These are phyloP conservation scores for Blastocystis sp. DNA, from an alignment of 352 stramenopile species.

Conservation along the genomic window DNA sequence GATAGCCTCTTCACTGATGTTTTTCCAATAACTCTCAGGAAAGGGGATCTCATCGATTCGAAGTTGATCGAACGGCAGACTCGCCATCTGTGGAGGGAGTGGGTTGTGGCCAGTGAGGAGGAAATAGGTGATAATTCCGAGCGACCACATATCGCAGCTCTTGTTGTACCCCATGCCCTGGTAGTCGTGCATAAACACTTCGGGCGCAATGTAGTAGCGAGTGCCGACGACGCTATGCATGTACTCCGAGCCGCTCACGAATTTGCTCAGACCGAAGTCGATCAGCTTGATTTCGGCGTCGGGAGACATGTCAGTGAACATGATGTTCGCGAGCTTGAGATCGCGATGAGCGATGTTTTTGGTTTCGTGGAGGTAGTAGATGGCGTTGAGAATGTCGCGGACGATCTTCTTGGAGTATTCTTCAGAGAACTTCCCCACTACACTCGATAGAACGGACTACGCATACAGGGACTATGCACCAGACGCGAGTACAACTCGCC, in stretches of 20 bases:
- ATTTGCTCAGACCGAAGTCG: slow-evolving; percentile 84
- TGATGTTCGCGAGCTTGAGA: slow-evolving; percentile 74
- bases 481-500: slow-evolving; percentile 51
- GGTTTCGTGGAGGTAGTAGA: slow-evolving; percentile 53
- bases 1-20: slow-evolving; percentile 3
- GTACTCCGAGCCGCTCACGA: slow-evolving; percentile 78
- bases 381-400: slow-evolving; percentile 52
- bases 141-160: slow-evolving; percentile 82
- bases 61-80: slow-evolving; percentile 36
- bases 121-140: slow-evolving; percentile 83
- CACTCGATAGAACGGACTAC: slow-evolving; percentile 64
- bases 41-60: slow-evolving; percentile 20
- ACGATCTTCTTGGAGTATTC: slow-evolving; percentile 52
- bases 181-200: slow-evolving; percentile 71
- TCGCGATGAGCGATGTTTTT: slow-evolving; percentile 62
- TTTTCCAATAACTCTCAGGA: slow-evolving; percentile 10
- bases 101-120: slow-evolving; percentile 53
- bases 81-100: slow-evolving; percentile 13
- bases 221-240: slow-evolving; percentile 70
- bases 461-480: slow-evolving; percentile 25
- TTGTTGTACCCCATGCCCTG: slow-evolving; percentile 78
- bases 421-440: slow-evolving; percentile 52
- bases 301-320: slow-evolving; percentile 67
- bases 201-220: slow-evolving; percentile 84
- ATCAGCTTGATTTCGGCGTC: slow-evolving; percentile 69